Conservation (phyloP, 192 early-diverging fungal species). For the Backusella westeae region DNA sequence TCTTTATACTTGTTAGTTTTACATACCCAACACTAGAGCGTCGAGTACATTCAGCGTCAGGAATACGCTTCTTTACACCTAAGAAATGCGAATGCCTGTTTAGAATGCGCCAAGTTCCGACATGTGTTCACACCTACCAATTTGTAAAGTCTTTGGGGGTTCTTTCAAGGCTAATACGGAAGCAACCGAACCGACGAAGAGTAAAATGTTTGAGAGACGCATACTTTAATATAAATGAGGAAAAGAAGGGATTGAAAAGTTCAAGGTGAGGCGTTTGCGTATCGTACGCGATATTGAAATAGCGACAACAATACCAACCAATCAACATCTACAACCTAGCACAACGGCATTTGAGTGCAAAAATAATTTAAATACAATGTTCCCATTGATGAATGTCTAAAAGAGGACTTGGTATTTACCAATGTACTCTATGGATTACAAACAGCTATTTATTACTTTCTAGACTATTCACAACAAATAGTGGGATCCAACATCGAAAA, state of each 20-base stretch:
- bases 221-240: not conserved
- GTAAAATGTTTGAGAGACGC: conserved; percentile 4
- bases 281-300: not conserved
- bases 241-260: not conserved
- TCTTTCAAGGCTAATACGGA: conserved; percentile 31
- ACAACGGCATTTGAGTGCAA: not conserved
- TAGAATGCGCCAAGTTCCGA: not conserved
- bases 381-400: too few relatives aligned
- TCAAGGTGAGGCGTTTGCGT: not conserved
- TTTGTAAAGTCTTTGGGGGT: conserved; percentile 46
- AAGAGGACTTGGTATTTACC: too few relatives aligned
- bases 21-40: conserved; percentile 43
- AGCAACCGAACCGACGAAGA: not conserved
- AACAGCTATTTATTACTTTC: too few relatives aligned
- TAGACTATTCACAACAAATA: too few relatives aligned
- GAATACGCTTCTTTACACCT: conserved; percentile 52
- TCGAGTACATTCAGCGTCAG: conserved; percentile 48
- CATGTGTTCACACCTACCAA: conserved; percentile 36
- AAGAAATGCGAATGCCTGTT: not conserved
- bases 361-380: not conserved
- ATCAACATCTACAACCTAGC: not conserved
- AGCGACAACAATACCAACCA: not conserved
- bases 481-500: too few relatives aligned
- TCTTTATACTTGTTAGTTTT: not conserved
- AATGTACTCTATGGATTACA: too few relatives aligned